phyloP scores from a whole-genome alignment of 176 grass and related monocot species.

The Secale cereale region DNA sequence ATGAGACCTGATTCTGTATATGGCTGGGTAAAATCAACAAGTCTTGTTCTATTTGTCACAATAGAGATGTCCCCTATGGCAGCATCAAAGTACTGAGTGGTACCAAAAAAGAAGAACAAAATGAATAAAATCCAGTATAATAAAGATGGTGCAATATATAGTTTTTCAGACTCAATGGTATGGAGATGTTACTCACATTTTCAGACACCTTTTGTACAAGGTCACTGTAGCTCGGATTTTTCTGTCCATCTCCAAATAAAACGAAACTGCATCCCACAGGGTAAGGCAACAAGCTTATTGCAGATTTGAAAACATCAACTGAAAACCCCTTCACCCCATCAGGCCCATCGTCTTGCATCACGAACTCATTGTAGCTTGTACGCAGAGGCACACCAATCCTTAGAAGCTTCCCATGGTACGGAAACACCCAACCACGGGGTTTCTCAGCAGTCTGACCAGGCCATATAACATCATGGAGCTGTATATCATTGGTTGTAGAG shows the following conservation, averaged over 20 bases:
- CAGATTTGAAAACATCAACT: conserved; percentile 83
- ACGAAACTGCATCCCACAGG: conserved; percentile 56
- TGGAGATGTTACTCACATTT: conserved; percentile 48
- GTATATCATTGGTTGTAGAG: conserved; percentile 26
- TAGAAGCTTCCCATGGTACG: conserved; percentile 68
- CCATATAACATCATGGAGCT: conserved; percentile 74
- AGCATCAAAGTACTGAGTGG: conserved; percentile 62
- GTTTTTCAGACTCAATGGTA: conserved; percentile 13
- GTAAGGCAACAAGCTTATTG: conserved; percentile 71
- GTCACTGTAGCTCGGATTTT: conserved; percentile 76
- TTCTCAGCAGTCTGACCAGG: conserved; percentile 66
- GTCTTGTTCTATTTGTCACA: conserved; percentile 67
- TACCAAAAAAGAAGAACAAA: conserved; percentile 10
- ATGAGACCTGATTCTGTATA: conserved; percentile 75
- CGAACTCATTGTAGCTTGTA: conserved; percentile 68
- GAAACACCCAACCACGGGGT: conserved; percentile 79
- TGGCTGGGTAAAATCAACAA: conserved; percentile 89
- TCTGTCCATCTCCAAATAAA: conserved; percentile 73
- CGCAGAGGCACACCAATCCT: conserved; percentile 80
- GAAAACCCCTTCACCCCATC: conserved; percentile 82
- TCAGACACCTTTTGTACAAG: conserved; percentile 71
- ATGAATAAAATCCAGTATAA: conserved; percentile 18
- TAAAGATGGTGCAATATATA: neutral
- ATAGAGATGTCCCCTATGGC: conserved; percentile 84
- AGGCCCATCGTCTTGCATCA: conserved; percentile 45